A percentile compares a stretch with the other conserved stretches of the same genome.
These are phyloP conservation scores for Syzygium grande DNA, from an alignment of 345 rosid species.

Conservation along the genomic window DNA sequence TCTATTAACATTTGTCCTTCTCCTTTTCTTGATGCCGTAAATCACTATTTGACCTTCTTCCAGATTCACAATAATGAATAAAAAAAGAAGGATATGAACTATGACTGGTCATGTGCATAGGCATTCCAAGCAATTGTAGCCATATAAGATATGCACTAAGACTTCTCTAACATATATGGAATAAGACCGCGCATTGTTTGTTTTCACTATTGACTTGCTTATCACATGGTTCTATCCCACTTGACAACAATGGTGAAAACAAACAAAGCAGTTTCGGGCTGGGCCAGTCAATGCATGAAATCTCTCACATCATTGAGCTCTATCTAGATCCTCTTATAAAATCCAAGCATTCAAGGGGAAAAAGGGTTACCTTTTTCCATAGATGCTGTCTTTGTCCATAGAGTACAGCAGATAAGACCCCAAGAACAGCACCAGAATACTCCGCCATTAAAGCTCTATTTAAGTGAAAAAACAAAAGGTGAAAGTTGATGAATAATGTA, in stretches of 20 bases:
- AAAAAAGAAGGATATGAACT: not conserved
- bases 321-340: not conserved
- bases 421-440: conserved; percentile 98
- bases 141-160: not conserved
- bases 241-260: not conserved
- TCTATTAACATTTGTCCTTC: not conserved
- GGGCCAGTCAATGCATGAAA: not conserved
- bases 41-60: not conserved
- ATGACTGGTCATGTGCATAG: not conserved
- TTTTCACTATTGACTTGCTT: not conserved
- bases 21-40: not conserved
- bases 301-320: not conserved
- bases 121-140: not conserved
- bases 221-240: not conserved
- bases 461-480: not conserved
- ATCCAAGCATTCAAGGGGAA: not conserved
- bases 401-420: conserved; percentile 83
- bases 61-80: not conserved
- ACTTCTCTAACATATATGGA: not conserved
- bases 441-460: conserved; percentile 80
- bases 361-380: conserved; percentile 73
- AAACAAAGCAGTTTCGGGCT: not conserved
- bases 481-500: not conserved
- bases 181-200: not conserved
- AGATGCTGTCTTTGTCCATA: conserved; percentile 69